Evolutionary conservation across 306 rosid genomes (phyloP), one percentile per base, ranked within the genome.

Genomic region (Fragaria iinumae): DNA sequence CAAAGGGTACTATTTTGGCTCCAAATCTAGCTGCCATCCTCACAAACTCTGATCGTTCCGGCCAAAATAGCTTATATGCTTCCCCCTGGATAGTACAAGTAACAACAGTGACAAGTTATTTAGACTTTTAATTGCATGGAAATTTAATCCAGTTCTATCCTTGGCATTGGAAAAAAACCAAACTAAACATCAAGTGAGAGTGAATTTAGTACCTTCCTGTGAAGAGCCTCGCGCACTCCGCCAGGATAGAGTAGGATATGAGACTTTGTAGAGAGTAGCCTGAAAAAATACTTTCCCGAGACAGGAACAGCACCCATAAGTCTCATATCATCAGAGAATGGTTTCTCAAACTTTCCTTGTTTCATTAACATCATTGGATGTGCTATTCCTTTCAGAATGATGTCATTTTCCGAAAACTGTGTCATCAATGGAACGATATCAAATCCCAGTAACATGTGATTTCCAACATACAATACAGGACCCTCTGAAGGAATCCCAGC

Each of bases 21-120:
- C 97, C 95, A 79, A 94, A 94, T 82, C 90, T 87, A n/a, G 91
- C 89, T 55, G 98, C 97, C 97, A 91, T 89, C 72, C 98, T 87
- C 67, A 94, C 93, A 89, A 94, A 94, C 85, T 94, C 97, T 0
- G 97, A 84, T 80, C 75, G 91, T 78, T 94, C 93, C 5, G 98
- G 97, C 98, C 98, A 91, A 86, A 91, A 88, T 59, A 94, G 75
- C 83, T 86, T 91, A 84, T 91, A 90, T 72, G 86, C 90, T 87
- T 94, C 98, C 48, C 98, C 98, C 97, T 94, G 80, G 39, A 73
- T 76, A 63, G 60, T 66, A 59, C 21, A 14, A 50, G 21, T 29
- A 8, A 5, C 10, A 47, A 1, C 14, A 21, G 5, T n/a, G 36
- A 36, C 14, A n/a, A 21, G 60, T 55, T 10, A 55, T 10, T 55